These are phyloP conservation scores for Scheffersomyces illinoinensis DNA, from an alignment of 1,139 yeast genomes.

Conservation along the genomic window DNA sequence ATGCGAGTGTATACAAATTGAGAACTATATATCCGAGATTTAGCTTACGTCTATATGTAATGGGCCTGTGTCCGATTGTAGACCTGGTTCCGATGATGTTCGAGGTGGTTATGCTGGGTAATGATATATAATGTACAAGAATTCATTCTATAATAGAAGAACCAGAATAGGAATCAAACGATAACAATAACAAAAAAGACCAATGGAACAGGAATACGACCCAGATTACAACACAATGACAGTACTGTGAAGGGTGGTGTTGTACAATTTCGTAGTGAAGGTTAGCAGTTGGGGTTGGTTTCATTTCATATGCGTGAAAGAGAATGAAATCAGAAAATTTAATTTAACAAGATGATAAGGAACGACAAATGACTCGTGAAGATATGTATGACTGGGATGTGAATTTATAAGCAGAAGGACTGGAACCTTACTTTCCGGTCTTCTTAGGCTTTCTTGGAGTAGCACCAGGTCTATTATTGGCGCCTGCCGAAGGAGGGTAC, in stretches of 20 bases:
- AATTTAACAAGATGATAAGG: not conserved
- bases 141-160: constrained; percentile 1
- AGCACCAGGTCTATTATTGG: constrained; percentile 57
- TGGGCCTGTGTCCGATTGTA: not conserved
- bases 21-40: not conserved
- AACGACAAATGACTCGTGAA: not conserved
- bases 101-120: not conserved
- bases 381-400: not conserved
- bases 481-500: constrained; percentile 54
- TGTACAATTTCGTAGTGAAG: not conserved
- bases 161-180: not conserved
- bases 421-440: constrained; percentile 43
- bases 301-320: not conserved
- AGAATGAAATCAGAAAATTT: not conserved
- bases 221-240: not conserved
- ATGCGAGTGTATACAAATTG: not conserved
- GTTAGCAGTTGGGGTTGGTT: not conserved
- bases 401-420: not conserved
- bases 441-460: constrained; percentile 76
- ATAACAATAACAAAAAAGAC: not conserved
- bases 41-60: not conserved
- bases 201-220: not conserved
- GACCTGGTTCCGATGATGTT: not conserved
- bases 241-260: not conserved
- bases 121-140: constrained; percentile 1